Evolutionary conservation across 768 basidiomycete species (phyloP), one percentile per base, ranked within the genome.

Genomic region (Grammothele lineata): DNA sequence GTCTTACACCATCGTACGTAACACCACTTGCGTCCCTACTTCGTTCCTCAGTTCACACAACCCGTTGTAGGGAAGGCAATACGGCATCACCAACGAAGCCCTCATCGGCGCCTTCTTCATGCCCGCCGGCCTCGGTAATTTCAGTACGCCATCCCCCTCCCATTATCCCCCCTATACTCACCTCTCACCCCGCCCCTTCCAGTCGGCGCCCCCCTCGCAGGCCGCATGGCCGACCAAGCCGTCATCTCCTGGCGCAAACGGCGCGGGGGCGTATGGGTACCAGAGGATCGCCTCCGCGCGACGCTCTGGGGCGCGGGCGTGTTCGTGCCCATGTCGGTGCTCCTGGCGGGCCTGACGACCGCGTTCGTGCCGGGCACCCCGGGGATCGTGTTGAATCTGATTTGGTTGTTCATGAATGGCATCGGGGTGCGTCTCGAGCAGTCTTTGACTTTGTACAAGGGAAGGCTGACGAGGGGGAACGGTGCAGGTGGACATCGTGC

Each of bases 201-300:
- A 85, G 82, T 78, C 37, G 83, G 84, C 1, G 77, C 83, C 2
- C 76, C 78, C 3, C 51, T 83, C 5, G 73, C 78, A 0, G 85
- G 85, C 1, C 68, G 68, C 14, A 49, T 84, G 0, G 85, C 85
- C 0, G 86, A 87, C 59, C 50, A 54, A 22, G 63, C 73, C 0
- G 67, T 88, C 19, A 64, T 73, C 15, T 59, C 57, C 33, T 81
- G 76, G 65, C 73, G 73, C 14, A 63, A 69, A 37, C 59, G 65
- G 5, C 74, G 83, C 19, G 71, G 70, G 0, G 83, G 82, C 1
- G 55, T 67, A 2, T 85, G 80, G 81, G 74, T 77, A 35, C 84
- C 84, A 0, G 84, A 88, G 60, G 86, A 85, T 53, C 76, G 85
- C 5, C 70, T 87, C 21, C 72, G 79, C 1, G 81, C 72, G 2